Evolutionary conservation across 441 rosid species (phyloP), one percentile per base, ranked within the genome.

Genomic region (Populus hybrid): DNA sequence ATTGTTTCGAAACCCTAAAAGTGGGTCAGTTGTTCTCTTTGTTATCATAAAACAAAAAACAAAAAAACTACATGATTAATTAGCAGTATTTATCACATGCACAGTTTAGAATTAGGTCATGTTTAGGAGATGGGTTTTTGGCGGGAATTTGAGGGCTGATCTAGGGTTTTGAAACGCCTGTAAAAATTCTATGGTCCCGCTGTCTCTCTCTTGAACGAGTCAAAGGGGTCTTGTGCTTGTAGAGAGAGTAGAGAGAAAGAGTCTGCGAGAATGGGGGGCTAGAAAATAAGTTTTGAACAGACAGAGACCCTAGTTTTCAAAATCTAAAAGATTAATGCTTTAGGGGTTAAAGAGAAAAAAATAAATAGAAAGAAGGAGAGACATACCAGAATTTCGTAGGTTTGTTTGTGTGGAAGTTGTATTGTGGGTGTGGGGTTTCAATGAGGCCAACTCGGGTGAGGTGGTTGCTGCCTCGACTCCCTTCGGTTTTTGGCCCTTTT

Each of bases 131-230:
- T 14, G 42, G 69, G 63, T 0, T 78, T 83, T 87, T 90, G 88
- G 95, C 91, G 94, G 95, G 91, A 92, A 92, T 81, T 69, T 14
- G 77, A 64, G 57, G 34, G 16, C 69, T 73, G 79, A 80, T 57
- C 72, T 82, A 82, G 83, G 89, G 87, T 74, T 85, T 86, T 69
- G 69, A 66, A 69, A 71, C 23, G 72, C 32, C 21, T 30, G 18
- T 6, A 53, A 63, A 79, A 81, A 67, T 16, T 50, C 50, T 14
- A 12, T 72, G 16, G 75, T 73, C 83, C 75, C 79, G 50, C 71
- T 10, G 34, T 59, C 79, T 78, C 68, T 67, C 71, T 68, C 65
- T 69, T 32, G 24, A 73, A 81, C 80, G 73, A 81, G 18, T 46
- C 20, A 46, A 14, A 46, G 84, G 85, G 86, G 73, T n/a, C 35